phyloP scores from a whole-genome alignment of 1,139 yeast genomes.

The Hemisphaericaspora xylofermentans region DNA sequence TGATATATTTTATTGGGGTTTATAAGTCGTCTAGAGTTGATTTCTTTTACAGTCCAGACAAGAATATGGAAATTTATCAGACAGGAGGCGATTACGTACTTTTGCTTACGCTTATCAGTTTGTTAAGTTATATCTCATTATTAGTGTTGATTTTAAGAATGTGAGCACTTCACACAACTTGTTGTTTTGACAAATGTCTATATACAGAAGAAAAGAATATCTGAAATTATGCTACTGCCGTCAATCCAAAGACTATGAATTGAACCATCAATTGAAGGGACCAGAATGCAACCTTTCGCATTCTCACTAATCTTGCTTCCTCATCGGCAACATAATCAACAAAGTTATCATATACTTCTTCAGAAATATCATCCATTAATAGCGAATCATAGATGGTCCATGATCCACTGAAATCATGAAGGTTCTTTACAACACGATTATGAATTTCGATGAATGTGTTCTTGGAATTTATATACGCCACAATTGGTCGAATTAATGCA shows the following conservation, averaged over 20 bases:
- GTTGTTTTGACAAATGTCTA: background rate
- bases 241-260: conserved; percentile 75
- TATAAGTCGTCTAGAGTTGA: conserved; percentile 46
- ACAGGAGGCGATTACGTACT: conserved; percentile 55
- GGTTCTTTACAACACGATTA: conserved; percentile 77
- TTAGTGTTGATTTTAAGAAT: conserved; percentile 42
- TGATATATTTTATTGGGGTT: conserved; percentile 49
- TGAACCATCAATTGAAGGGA: conserved; percentile 82
- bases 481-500: conserved; percentile 91
- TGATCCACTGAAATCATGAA: conserved; percentile 86
- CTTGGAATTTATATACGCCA: conserved; percentile 88
- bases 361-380: conserved; percentile 87
- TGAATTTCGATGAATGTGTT: conserved; percentile 86
- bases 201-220: conserved; percentile 1
- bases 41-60: conserved; percentile 43
- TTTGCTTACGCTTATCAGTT: conserved; percentile 41
- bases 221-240: conserved; percentile 33
- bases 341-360: conserved; percentile 88
- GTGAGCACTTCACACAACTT: conserved; percentile 17
- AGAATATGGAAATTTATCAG: conserved; percentile 40
- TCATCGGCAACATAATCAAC: conserved; percentile 88
- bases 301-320: conserved; percentile 65
- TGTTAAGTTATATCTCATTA: conserved; percentile 45
- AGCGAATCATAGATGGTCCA: conserved; percentile 95
- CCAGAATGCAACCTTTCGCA: conserved; percentile 92